Evolutionary conservation across 1,284 basidiomycete species (phyloP), one percentile per base, ranked within the genome.

Genomic region (Gymnopus androsaceus): DNA sequence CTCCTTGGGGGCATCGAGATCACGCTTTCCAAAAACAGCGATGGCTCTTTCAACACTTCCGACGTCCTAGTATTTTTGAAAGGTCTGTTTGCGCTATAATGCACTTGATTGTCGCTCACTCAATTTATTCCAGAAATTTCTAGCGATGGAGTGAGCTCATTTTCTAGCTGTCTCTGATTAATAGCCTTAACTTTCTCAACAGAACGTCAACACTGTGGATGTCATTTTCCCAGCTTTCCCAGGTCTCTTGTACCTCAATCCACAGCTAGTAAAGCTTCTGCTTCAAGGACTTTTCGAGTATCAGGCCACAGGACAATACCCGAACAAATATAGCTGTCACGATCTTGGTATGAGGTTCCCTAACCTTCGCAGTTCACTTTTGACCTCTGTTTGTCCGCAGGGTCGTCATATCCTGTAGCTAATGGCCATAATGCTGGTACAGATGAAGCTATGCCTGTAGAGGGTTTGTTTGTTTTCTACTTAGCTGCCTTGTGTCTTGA

Each of bases 211-310:
- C 62, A 87, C 86, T 1, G 83, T 88, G 17, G 86, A 90, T 62
- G 86, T 89, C 30, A 85, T 88, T 58, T 87, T 84, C 74, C 84
- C 87, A 5, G 69, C 83, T 12, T 88, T 83, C 84, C 85, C 87
- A 2, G 66, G 81, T 4, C 74, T 84, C 62, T 69, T 88, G 15
- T 89, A 88, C 66, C 76, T 81, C 37, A 87, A 87, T 61, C 84
- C 85, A 2, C 62, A 61, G 1, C 71, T 88, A 8, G 84, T 84
- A 3, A 85, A 83, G 60, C 79, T 78, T 59, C 73, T 88, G 9
- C 74, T 88, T 14, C 78, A 85, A 58, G 80, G 81, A 3, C 68
- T 86, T n/a, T 83, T 87, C 62, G 75, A 79, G 57, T 88, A 88
- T 65, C 83, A 86, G 65, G 81, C 80, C 0, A 80, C 78, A 1